These are phyloP conservation scores for Botrytis cinerea DNA, from an alignment of 2,329 filamentous ascomycete genomes.

Conservation along the genomic window DNA sequence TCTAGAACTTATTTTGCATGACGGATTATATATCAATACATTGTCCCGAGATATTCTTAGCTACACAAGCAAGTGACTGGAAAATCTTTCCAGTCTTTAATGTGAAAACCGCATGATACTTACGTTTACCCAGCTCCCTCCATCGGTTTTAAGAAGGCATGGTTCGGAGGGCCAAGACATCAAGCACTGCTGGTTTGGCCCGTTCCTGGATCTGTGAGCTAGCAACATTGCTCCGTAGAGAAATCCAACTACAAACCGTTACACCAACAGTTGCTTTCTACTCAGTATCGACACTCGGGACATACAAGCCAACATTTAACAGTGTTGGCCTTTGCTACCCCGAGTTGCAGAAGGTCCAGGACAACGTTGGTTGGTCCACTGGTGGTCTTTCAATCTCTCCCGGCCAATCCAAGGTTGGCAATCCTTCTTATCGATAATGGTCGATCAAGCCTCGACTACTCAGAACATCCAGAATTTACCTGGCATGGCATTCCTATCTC, in stretches of 20 bases:
- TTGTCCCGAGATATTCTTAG: not conserved
- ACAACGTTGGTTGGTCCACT: not conserved
- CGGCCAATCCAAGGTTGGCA: not conserved
- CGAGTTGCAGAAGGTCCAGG: conserved; percentile 5
- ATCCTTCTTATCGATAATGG: not conserved
- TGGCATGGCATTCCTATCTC: not conserved
- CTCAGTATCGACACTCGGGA: conserved; percentile 2
- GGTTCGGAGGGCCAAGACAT: conserved; percentile 3
- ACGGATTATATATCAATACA: not conserved
- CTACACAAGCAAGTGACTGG: not conserved
- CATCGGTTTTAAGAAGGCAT: conserved; percentile 15
- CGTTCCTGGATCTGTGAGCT: not conserved
- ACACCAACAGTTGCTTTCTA: not conserved
- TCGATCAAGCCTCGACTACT: not conserved
- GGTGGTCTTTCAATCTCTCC: not conserved
- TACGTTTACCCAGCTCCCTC: not conserved
- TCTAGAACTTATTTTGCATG: not conserved
- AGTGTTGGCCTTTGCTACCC: not conserved
- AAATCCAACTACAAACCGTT: not conserved
- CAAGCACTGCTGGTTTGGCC: not conserved
- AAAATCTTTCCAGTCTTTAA: not conserved
- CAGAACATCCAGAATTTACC: not conserved
- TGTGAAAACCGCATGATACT: not conserved
- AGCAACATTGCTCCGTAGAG: not conserved
- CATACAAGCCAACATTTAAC: not conserved